Evolutionary conservation across 441 rosid species (phyloP), one percentile per base, ranked within the genome.

Genomic region (Gossypium lobatum): DNA sequence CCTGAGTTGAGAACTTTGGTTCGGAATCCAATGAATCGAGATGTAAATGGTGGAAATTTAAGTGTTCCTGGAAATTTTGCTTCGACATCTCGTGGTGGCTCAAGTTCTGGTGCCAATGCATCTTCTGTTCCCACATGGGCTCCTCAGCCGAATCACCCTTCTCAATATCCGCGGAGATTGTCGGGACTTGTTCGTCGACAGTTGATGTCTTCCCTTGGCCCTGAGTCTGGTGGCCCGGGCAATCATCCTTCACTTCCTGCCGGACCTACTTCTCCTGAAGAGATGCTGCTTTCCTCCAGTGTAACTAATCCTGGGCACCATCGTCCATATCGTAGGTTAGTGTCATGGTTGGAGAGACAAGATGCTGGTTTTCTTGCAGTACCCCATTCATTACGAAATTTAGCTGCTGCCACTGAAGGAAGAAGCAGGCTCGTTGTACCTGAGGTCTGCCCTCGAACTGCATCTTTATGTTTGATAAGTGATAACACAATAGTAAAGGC

Each of bases 181-280:
- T 82, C 95, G 13, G 99, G 88, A 76, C 84, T 84, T 77, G 87
- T 86, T 76, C 93, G 88, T 66, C 86, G 91, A 37, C 90, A 97
- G 2, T 79, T 90, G 77, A 75, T 89, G 82, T 75, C 95, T 81
- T 80, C 92, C 67, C 70, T 69, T 73, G 82, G 74, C 64, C 60
- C 85, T 53, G 96, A 86, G 53, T 50, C 79, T 72, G 88, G 82
- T 50, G 87, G 80, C 59, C 91, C 82, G 62, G 82, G 84, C 78
- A 78, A 73, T 68, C 79, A 77, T 75, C 28, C 80, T 53, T 73
- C 83, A 25, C 78, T 70, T 73, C 83, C 78, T 69, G 53, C 85
- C 11, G 83, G 78, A 60, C 75, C 85, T 73, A 73, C 80, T 68
- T 68, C 91, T 68, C 42, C 85, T 0, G 89, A 82, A 75, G 93